A percentile compares a stretch with the other conserved stretches of the same genome.
These are phyloP conservation scores for Laburnicola sp. DNA, from an alignment of 2,329 filamentous ascomycete genomes.

Conservation along the genomic window DNA sequence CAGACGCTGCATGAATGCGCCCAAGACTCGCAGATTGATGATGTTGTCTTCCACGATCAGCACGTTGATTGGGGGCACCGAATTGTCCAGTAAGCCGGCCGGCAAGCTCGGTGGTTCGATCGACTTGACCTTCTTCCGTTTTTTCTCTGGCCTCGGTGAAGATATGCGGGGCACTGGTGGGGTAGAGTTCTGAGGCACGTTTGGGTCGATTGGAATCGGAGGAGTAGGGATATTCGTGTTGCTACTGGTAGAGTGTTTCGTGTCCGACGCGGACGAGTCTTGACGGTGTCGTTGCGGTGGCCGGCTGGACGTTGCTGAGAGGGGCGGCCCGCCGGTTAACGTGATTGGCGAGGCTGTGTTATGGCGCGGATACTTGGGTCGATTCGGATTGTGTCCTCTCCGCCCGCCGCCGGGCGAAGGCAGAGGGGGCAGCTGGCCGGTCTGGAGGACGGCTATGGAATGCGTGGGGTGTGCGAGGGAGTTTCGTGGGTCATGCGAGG, in stretches of 20 bases:
- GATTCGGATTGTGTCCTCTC: slow-evolving; percentile 60
- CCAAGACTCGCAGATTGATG: slow-evolving; percentile 90
- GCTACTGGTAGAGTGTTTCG: slow-evolving; percentile 46
- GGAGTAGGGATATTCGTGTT: slow-evolving; percentile 61
- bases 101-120: slow-evolving; percentile 50
- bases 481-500: slow-evolving; percentile 43
- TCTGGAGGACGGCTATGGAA: slow-evolving; percentile 78
- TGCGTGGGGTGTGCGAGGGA: slow-evolving; percentile 48
- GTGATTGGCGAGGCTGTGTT: slow-evolving; percentile 82
- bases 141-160: slow-evolving; percentile 56
- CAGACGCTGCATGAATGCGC: slow-evolving; percentile 92
- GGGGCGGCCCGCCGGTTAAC: slow-evolving; percentile 46
- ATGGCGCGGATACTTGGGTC: slow-evolving; percentile 67
- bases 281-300: slow-evolving; percentile 41
- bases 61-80: slow-evolving; percentile 93
- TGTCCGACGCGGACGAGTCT: slow-evolving; percentile 49
- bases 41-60: slow-evolving; percentile 98
- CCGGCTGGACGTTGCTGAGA: slow-evolving; percentile 45
- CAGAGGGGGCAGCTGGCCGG: slow-evolving; percentile 76
- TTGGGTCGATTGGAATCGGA: slow-evolving; percentile 49
- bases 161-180: slow-evolving; percentile 55
- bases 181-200: slow-evolving; percentile 47
- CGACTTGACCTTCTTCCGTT: slow-evolving; percentile 49
- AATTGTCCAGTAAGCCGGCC: slow-evolving; percentile 69
- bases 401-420: slow-evolving; percentile 77